These are phyloP conservation scores for Globisporangium nodosum DNA, from an alignment of 352 stramenopile species.

Conservation along the genomic window DNA sequence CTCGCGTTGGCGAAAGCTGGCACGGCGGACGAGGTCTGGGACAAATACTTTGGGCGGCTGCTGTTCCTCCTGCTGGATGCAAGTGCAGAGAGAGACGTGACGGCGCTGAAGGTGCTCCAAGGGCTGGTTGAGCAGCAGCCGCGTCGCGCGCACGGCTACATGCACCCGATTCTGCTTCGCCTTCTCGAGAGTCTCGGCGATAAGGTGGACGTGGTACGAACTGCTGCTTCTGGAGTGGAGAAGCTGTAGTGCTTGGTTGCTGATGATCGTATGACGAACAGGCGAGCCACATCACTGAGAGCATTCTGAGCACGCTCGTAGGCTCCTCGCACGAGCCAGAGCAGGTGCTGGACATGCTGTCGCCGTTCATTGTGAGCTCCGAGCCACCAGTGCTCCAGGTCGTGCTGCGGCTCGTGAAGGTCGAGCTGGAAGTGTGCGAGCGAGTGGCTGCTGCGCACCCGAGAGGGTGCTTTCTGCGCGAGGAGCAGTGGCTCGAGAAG, in stretches of 20 bases:
- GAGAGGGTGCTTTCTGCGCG: slow-evolving; percentile 20
- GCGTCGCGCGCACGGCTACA: slow-evolving; percentile 39
- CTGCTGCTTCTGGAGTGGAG: neutral
- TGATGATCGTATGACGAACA: slow-evolving; percentile 9
- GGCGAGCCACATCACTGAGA: slow-evolving; percentile 49
- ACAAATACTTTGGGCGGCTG: slow-evolving; percentile 35
- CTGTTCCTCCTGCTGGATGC: slow-evolving; percentile 39
- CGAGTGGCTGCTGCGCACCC: slow-evolving; percentile 6
- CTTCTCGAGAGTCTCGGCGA: slow-evolving; percentile 41
- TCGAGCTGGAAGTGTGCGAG: slow-evolving; percentile 34
- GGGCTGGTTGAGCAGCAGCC: slow-evolving; percentile 35
- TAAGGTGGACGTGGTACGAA: slow-evolving; percentile 39
- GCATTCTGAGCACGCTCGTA: slow-evolving; percentile 37
- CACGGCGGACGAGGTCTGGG: slow-evolving; percentile 25
- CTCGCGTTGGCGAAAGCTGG: slow-evolving; percentile 21
- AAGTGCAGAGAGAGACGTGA: slow-evolving; percentile 36
- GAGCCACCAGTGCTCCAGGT: slow-evolving; percentile 46
- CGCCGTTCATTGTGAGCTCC: slow-evolving; percentile 25
- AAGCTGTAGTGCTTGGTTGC: neutral
- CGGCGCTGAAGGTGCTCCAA: slow-evolving; percentile 50
- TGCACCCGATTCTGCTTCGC: slow-evolving; percentile 51
- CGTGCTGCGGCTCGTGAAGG: slow-evolving; percentile 40
- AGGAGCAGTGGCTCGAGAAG: slow-evolving; percentile 22
- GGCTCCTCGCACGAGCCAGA: slow-evolving; percentile 21
- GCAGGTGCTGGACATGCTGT: slow-evolving; percentile 33